Percentiles rank a stretch among this genome's conserved stretches.
phyloP scores from a whole-genome alignment of 768 basidiomycete genomes.

The Lanmaoa rubissima region DNA sequence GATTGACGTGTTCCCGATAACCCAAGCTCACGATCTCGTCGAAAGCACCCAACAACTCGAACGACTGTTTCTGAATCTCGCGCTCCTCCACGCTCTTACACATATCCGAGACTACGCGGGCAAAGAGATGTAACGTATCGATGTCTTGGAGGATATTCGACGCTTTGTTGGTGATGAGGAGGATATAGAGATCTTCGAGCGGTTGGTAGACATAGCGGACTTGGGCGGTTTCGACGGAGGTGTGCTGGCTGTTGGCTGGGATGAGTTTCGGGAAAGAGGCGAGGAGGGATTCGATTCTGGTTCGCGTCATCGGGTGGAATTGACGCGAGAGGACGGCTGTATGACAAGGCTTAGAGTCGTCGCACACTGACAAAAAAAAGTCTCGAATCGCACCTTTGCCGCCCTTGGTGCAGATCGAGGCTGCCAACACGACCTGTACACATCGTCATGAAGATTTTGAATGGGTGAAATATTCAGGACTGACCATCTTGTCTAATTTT shows the following conservation, averaged over 20 bases:
- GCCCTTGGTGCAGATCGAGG: conserved; percentile 92
- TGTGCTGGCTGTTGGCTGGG: conserved; percentile 91
- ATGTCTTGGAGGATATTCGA: conserved; percentile 99
- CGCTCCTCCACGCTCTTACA: conserved; percentile 84
- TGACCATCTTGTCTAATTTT: conserved; percentile 21
- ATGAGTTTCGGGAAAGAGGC: conserved; percentile 98
- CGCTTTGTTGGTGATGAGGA: conserved; percentile 97
- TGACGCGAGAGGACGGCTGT: conserved; percentile 94
- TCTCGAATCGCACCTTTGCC: conserved; percentile 75
- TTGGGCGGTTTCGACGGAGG: conserved; percentile 92
- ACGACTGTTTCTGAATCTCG: conserved; percentile 86
- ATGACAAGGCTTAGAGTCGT: background rate
- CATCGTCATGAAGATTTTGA: conserved; percentile 1
- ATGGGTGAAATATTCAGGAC: background rate
- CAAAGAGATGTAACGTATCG: conserved; percentile 91
- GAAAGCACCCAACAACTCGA: conserved; percentile 92
- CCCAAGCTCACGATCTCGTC: conserved; percentile 95
- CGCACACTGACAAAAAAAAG: background rate
- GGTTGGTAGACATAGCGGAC: conserved; percentile 97
- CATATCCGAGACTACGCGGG: conserved; percentile 90
- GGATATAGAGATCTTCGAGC: conserved; percentile 93
- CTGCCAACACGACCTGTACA: conserved; percentile 82
- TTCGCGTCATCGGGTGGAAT: conserved; percentile 89
- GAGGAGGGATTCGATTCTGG: conserved; percentile 92
- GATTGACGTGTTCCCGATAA: conserved; percentile 73